Conservation (phyloP, 345 rosid genomes). For the Camelina hispida region DNA sequence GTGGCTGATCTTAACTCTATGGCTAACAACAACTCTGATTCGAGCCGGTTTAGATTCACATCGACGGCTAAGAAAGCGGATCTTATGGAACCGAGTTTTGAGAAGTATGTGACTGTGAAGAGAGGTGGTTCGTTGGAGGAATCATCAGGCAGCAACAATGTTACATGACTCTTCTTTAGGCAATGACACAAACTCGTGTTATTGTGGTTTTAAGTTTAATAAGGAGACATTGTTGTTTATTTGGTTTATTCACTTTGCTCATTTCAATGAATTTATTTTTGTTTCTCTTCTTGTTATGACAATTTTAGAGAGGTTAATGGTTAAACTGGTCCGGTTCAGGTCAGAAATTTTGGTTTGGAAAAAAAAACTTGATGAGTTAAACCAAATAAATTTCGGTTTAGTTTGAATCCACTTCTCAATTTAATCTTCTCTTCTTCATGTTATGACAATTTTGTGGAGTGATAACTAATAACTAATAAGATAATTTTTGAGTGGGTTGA, state of each 20-base stretch:
- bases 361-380: neutral
- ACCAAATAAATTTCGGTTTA: neutral
- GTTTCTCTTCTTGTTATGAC: neutral
- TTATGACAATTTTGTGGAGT: no score
- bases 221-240: neutral
- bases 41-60: constrained; percentile 35
- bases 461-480: no score
- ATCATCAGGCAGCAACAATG: constrained; percentile 88
- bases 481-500: neutral
- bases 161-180: constrained; percentile 30
- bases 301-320: neutral
- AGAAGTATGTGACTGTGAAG: constrained; percentile 77
- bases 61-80: constrained; percentile 54
- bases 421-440: no score
- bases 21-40: constrained; percentile 39
- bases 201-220: neutral
- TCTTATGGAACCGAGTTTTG: constrained; percentile 80
- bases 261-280: neutral
- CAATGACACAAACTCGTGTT: constrained; percentile 30
- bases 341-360: neutral
- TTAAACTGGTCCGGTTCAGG: neutral
- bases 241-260: neutral
- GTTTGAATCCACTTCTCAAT: no score
- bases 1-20: constrained; percentile 82
- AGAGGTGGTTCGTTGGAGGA: constrained; percentile 66